Percentiles rank a stretch among this genome's conserved stretches.
phyloP scores from a whole-genome alignment of 73 alveolate genomes.

The Paramecium sexaurelia region DNA sequence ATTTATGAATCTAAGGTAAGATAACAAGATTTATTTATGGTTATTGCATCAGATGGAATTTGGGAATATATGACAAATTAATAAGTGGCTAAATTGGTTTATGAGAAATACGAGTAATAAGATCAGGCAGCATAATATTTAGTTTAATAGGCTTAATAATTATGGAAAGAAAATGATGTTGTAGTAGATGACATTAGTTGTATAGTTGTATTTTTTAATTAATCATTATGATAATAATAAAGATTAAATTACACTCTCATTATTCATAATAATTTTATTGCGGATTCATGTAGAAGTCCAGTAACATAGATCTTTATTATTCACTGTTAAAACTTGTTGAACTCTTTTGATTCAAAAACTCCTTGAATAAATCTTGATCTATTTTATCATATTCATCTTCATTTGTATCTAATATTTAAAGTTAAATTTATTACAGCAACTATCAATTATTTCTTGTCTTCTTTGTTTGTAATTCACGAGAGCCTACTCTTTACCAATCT shows the following conservation, averaged over 20 bases:
- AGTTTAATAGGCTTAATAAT: background rate
- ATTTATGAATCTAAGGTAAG: background rate
- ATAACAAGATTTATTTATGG: conserved; percentile 51
- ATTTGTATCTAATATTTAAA: background rate
- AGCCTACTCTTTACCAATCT: conserved; percentile 53
- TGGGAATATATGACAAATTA: conserved; percentile 62
- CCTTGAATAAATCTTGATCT: background rate
- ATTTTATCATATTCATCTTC: conserved; percentile 57
- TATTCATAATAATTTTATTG: conserved; percentile 42
- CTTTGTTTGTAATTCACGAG: background rate
- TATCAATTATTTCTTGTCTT: conserved; percentile 49
- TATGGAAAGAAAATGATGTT: conserved; percentile 57
- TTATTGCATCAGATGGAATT: conserved; percentile 62
- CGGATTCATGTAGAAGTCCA: conserved; percentile 70
- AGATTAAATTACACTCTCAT: background rate
- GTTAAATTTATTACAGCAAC: background rate
- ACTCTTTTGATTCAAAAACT: background rate
- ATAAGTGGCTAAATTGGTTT: conserved; percentile 43
- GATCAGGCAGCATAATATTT: conserved; percentile 50
- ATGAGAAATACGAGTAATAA: background rate
- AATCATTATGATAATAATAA: background rate
- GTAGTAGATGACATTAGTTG: conserved; percentile 68
- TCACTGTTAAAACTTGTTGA: background rate
- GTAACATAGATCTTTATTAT: background rate
- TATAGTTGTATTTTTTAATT: conserved; percentile 58